A percentile compares a stretch with the other conserved stretches of the same genome.
These are phyloP conservation scores for Erigeron canadensis DNA, from an alignment of 129 eudicot genomes.

Conservation along the genomic window DNA sequence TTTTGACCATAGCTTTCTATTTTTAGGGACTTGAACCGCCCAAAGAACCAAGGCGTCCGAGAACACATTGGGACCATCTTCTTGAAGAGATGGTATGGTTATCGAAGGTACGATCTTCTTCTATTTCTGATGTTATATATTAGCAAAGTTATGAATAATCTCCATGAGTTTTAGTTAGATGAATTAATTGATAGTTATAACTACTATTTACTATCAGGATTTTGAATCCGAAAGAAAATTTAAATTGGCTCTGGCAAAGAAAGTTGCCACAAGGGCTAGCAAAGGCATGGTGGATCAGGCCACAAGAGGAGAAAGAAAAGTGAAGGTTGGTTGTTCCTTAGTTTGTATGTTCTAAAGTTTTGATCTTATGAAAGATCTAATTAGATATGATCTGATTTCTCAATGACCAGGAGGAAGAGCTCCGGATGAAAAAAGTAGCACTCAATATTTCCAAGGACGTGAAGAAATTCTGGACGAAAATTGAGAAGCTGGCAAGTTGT, in stretches of 20 bases:
- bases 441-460: conserved; percentile 94
- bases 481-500: conserved; percentile 92
- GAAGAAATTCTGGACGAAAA: conserved; percentile 94
- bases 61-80: conserved; percentile 99
- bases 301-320: conserved; percentile 83
- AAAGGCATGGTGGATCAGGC: conserved; percentile 96
- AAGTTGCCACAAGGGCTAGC: conserved; percentile 89
- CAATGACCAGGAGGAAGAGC: conserved; percentile 87
- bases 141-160: neutral
- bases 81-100: conserved; percentile 98
- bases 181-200: neutral
- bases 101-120: conserved; percentile 63
- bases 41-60: conserved; percentile 90
- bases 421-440: conserved; percentile 88
- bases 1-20: conserved; percentile 6
- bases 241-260: conserved; percentile 85
- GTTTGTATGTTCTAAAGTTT: neutral
- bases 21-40: conserved; percentile 95
- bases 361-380: neutral
- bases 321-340: conserved; percentile 55
- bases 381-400: neutral
- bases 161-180: neutral
- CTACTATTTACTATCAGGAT: conserved; percentile 48
- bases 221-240: conserved; percentile 96
- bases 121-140: neutral